Base-by-base conservation (phyloP, 768 basidiomycete genomes). In the Tricholoma terreum region DNA sequence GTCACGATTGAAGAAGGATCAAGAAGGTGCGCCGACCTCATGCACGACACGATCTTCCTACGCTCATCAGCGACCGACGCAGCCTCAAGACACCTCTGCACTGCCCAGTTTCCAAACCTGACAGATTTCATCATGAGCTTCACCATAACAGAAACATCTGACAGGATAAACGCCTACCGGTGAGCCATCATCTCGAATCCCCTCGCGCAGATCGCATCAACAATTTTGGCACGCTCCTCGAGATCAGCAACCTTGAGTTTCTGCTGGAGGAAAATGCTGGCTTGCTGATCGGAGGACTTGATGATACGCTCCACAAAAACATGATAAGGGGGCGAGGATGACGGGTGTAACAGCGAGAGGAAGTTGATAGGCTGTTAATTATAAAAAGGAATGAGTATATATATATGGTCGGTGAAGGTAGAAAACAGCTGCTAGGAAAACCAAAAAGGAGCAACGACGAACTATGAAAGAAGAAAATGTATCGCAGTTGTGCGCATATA, bases 101-200 rank as follows among this genome's bases (percentile, higher is more conserved):
- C 91, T 0, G 91, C 91, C 91, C 91, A 93, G 65, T 94, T 94
- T 2, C 92, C 92, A 61, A 94, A 94, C n/a, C 91, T 90, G 55
- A 7, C 2, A n/a, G 4, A 17, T 31, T 30, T 8, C 3, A 10
- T 17, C 45, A 38, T 12, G 34, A 51, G n/a, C n/a, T n/a, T n/a
- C n/a, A n/a, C n/a, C 5, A 15, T 14, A 15, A 14, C 6, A 5
- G 12, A 30, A 5, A 9, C 49, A 15, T 9, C 7, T 6, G 35
- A 15, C 40, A 46, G 46, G 24, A 36, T 48, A 9, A 12, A n/a
- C 12, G 62, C 72, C 35, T 66, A 88, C 88, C 90, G 79, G 68
- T 92, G 87, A 56, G 90, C 91, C 92, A 94, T 94, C 92, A 93
- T 93, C 69, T 94, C 92, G 60, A 89, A 90, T 1, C 92, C 91